Base-by-base conservation (phyloP, 805 yeast genomes). In the Candida sithepensis region DNA sequence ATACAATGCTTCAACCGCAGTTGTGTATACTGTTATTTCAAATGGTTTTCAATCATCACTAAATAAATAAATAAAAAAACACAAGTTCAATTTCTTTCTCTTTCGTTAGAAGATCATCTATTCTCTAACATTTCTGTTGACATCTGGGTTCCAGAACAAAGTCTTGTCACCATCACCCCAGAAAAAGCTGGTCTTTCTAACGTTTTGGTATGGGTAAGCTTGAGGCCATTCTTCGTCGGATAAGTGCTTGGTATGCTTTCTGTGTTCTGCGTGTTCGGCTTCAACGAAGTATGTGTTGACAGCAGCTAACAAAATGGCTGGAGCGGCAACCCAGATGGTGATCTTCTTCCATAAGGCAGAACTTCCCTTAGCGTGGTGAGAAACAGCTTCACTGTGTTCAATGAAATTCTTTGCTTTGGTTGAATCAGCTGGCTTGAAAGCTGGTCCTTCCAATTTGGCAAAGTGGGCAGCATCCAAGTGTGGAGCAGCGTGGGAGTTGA, bases 121-220 rank as follows among this genome's bases (percentile, higher is more conserved):
- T 7, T 55, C 47, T 43, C 46, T 75, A 63, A 85, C 72, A 77
- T 88, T 88, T 80, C 96, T 88, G 87, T 92, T 92, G 66, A 87
- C 79, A 63, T 81, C 86, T 45, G 88, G 78, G 78, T 89, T 89
- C 99, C 99, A 94, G 86, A 94, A 94, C 67, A 85, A 74, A 54
- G 98, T 89, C 81, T 88, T 84, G 78, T 91, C 96, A 68, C 99
- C 98, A 67, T 94, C 92, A 67, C 99, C 99, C 98, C 98, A 94
- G 85, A 90, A 92, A 81, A 81, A 92, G 67, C 86, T 84, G 70
- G 82, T 84, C 66, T 69, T 67, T 82, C 98, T 88, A 61, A 90
- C 70, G 79, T 94, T 94, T 78, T 85, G 91, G 82, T 81, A 94
- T 61, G 84, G 91, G 76, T 88, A 88, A 72, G 86, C 94, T 52